Evolutionary conservation across 1,284 basidiomycete species (phyloP), one percentile per base, ranked within the genome.

Genomic region (Pascua sp.): DNA sequence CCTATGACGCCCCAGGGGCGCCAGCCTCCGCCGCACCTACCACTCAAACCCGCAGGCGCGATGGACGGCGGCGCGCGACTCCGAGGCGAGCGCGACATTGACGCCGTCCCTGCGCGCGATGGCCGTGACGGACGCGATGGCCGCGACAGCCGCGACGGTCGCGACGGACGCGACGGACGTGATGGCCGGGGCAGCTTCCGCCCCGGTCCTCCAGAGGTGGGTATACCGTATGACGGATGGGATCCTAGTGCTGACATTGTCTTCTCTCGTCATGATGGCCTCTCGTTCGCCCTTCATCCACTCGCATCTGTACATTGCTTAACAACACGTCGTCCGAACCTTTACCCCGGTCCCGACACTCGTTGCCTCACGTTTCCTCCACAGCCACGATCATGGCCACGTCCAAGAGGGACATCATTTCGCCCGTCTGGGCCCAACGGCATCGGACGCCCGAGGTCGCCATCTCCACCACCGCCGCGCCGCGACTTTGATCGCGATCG

Each of bases 1-100:
- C 16, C n/a, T 49, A 62, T 62, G 60, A 62, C 52, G 57, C 60
- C 60, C 46, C 60, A 56, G 49, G 60, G 60, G 56, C 60, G 60
- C 51, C 60, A 59, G 60, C 60, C 60, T 38, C 60, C 60, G 57
- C 57, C 60, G 51, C 57, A 59, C 39, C 43, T 62, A 16, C 60
- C 60, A 24, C 50, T 59, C 13, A 62, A 62, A 42, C 60, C 60
- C n/a, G 55, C 57, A 15, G 60, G 55, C 47, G 60, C 57, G 39
- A 44, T 58, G 44, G 56, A 55, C 39, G 55, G 50, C 42, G 52
- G 45, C 12, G 53, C 60, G n/a, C 56, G 49, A 17, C 44, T 24
- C 37, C 43, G 44, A n/a, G 37, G 47, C 47, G 52, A 44, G 24
- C 57, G 60, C 51, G 60, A 62, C 47, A 56, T 62, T 32, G 60